These are phyloP conservation scores for Amanita pseudoporphyria DNA, from an alignment of 768 basidiomycete species.

Conservation along the genomic window DNA sequence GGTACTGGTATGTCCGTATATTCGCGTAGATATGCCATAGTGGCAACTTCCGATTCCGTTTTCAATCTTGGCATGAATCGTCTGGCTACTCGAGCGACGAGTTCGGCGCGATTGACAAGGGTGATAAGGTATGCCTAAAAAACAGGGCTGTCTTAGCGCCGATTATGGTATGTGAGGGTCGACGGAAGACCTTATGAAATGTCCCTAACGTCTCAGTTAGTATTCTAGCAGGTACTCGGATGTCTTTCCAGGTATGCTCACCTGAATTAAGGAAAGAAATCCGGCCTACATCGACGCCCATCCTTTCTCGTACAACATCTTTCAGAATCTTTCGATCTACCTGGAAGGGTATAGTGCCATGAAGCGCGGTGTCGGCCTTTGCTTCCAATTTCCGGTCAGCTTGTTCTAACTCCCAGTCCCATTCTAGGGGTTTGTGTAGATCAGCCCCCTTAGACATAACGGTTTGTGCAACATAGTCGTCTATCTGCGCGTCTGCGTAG, in stretches of 20 bases:
- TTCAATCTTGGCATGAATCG: conserved; percentile 82
- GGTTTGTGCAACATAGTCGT: neutral
- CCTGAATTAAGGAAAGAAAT: conserved; percentile 72
- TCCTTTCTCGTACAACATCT: conserved; percentile 69
- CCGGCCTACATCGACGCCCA: conserved; percentile 53
- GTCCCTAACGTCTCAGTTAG: conserved; percentile 40
- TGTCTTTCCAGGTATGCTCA: conserved; percentile 21
- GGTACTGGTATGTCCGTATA: conserved; percentile 69
- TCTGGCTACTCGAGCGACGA: conserved; percentile 76
- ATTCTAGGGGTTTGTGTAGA: conserved; percentile 27
- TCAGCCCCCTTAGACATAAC: neutral
- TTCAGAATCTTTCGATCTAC: conserved; percentile 68
- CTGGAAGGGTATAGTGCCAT: conserved; percentile 57
- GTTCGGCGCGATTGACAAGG: conserved; percentile 45
- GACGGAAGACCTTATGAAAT: conserved; percentile 60
- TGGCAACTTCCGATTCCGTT: conserved; percentile 82
- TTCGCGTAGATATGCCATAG: conserved; percentile 69
- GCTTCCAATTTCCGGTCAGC: conserved; percentile 59
- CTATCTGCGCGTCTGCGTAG: neutral
- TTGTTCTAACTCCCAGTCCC: conserved; percentile 68
- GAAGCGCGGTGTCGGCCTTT: conserved; percentile 50
- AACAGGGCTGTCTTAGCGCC: conserved; percentile 7
- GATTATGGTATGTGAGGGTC: neutral
- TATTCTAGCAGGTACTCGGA: conserved; percentile 1
- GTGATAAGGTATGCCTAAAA: conserved; percentile 68